Conservation (phyloP, 169 alveolate species). For the Eimeria acervulina region DNA sequence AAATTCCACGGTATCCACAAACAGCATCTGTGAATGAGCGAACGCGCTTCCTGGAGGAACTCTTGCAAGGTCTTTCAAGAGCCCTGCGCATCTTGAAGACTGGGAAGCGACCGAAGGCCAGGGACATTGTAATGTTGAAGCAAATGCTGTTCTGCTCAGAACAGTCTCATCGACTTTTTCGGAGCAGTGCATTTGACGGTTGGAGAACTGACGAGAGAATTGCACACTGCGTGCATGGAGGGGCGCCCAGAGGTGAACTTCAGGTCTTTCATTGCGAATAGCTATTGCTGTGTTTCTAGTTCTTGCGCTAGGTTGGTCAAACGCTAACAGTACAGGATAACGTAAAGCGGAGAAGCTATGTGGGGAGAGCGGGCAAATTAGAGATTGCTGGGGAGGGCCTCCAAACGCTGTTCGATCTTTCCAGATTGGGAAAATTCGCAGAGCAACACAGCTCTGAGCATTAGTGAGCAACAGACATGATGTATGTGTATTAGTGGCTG, state of each 20-base stretch:
- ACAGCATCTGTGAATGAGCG: background rate
- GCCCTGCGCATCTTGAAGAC: background rate
- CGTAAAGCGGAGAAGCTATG: background rate
- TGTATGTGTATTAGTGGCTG: background rate
- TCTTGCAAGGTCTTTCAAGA: background rate
- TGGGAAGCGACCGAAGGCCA: background rate
- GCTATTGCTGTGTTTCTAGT: background rate
- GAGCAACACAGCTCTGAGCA: background rate
- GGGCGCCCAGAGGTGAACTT: background rate
- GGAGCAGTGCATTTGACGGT: background rate
- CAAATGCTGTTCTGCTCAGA: background rate
- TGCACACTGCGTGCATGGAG: background rate
- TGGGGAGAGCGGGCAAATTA: background rate
- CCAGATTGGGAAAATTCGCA: background rate
- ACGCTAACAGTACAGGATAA: background rate
- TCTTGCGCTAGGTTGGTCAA: background rate
- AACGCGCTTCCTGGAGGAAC: background rate
- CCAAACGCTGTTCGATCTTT: background rate
- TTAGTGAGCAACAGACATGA: background rate
- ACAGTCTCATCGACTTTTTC: background rate
- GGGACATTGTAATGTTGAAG: background rate
- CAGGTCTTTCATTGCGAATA: background rate
- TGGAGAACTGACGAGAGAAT: background rate
- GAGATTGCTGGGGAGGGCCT: background rate
- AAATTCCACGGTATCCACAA: background rate